Base-by-base conservation (phyloP, 306 rosid genomes). In the Cucumis cinereus region DNA sequence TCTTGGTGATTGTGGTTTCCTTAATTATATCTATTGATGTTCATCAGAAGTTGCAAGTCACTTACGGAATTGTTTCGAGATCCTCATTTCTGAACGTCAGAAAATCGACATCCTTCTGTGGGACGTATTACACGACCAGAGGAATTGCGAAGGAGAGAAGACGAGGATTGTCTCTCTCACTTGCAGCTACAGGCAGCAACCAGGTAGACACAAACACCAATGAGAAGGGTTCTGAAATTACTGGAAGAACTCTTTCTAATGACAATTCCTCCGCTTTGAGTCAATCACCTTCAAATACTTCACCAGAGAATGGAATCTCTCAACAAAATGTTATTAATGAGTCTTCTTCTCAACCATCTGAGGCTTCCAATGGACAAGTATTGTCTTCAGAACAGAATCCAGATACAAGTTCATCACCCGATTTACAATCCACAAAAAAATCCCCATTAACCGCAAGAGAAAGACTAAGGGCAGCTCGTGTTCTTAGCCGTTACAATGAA, bases 401-500 rank as follows among this genome's bases (percentile, higher is more conserved):
- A 78, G 89, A 74, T 45, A 67, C 86, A 24, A 77, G 75, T 20
- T 71, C 68, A 40, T 62, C 90, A 60, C 68, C 86, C 16, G 77
- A 64, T 38, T 70, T 40, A 16, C 87, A 79, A 78, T 60, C 87
- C 56, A 77, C 55, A 5, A 87, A 83, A 80, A 83, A 84, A 71
- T 79, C 88, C 1, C 79, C 97, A 15, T 54, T 88, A 50, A 90
- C 93, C 1, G 92, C 93, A 43, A 87, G 91, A 83, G 98, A 93
- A 81, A 88, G 96, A 81, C 81, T 93, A 73, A 90, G 88, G 80
- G 97, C 92, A 6, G 97, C 97, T 58, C 91, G 97, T 74, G 91
- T 85, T 71, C 81, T 87, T 12, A 82, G 75, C 74, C 91, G 87
- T 56, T 84, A 86, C 77, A 76, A 81, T 1, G 92, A 93, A 75